These are phyloP conservation scores for Croton laevigatus DNA, from an alignment of 441 rosid genomes.

Conservation along the genomic window DNA sequence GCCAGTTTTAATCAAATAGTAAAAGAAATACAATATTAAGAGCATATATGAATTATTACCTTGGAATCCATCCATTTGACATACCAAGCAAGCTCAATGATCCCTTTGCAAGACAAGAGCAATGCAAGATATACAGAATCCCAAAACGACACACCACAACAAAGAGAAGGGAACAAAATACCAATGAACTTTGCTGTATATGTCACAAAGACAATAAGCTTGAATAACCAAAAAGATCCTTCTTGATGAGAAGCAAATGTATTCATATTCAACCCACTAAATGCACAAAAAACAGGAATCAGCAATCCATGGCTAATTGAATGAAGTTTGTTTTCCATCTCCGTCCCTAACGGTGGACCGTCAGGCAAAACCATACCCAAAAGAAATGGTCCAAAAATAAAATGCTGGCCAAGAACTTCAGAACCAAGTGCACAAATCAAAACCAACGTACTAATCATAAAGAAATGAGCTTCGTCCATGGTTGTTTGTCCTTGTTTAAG, in stretches of 20 bases:
- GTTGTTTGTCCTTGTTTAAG: conserved; percentile 9
- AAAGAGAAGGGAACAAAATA: conserved; percentile 27
- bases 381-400: conserved; percentile 23
- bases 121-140: conserved; percentile 36
- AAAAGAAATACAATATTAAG: too few relatives aligned
- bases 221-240: not conserved
- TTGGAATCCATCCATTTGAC: conserved; percentile 30
- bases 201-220: conserved; percentile 23
- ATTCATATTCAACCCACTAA: conserved; percentile 32
- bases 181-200: conserved; percentile 37
- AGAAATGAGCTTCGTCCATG: conserved; percentile 19
- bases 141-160: conserved; percentile 21
- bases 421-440: conserved; percentile 8
- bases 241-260: conserved; percentile 7
- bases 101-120: conserved; percentile 41
- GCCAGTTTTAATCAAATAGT: too few relatives aligned
- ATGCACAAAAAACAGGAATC: conserved; percentile 35
- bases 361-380: conserved; percentile 32
- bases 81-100: conserved; percentile 31
- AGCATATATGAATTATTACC: conserved; percentile 17
- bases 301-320: conserved; percentile 24
- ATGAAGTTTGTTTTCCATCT: conserved; percentile 25
- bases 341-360: conserved; percentile 32
- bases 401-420: conserved; percentile 19
- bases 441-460: conserved; percentile 10